A percentile compares a stretch with the other conserved stretches of the same genome.
These are phyloP conservation scores for Rhynchospora tenuis DNA, from an alignment of 176 grass and related monocot genomes.

Conservation along the genomic window DNA sequence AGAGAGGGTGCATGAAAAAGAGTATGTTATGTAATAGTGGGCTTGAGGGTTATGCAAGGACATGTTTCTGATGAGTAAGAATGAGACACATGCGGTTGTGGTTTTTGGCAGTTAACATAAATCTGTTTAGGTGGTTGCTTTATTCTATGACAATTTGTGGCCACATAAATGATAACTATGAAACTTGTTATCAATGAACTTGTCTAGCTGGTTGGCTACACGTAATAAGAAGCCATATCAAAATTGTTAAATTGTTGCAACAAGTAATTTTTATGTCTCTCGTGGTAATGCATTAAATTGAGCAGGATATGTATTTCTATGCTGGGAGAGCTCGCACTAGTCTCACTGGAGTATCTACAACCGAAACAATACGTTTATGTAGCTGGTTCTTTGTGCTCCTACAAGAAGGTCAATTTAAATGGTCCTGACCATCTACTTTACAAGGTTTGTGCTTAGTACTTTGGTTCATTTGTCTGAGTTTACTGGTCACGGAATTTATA, in stretches of 20 bases:
- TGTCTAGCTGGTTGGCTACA: neutral
- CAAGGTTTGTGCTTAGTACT: neutral
- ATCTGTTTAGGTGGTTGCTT: neutral
- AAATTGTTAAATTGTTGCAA: neutral
- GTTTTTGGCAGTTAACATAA: neutral
- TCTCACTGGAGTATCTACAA: neutral
- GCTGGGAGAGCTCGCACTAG: slow-evolving; percentile 1
- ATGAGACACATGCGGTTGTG: neutral
- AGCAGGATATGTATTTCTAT: slow-evolving; percentile 15
- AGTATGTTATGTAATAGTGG: no score
- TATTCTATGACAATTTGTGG: neutral
- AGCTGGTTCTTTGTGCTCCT: neutral
- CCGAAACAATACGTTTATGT: slow-evolving; percentile 4
- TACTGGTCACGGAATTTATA: no score
- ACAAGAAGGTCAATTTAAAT: slow-evolving; percentile 5
- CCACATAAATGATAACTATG: neutral
- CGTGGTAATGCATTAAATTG: neutral
- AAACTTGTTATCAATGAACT: neutral
- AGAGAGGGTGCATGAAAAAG: no score
- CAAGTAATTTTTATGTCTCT: neutral
- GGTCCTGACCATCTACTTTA: neutral
- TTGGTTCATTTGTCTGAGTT: neutral
- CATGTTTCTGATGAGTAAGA: neutral
- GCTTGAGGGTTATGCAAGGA: no score
- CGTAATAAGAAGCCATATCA: neutral